These are phyloP conservation scores for Chrysoporthe deuterocubensis DNA, from an alignment of 2,329 filamentous ascomycete genomes.

Conservation along the genomic window DNA sequence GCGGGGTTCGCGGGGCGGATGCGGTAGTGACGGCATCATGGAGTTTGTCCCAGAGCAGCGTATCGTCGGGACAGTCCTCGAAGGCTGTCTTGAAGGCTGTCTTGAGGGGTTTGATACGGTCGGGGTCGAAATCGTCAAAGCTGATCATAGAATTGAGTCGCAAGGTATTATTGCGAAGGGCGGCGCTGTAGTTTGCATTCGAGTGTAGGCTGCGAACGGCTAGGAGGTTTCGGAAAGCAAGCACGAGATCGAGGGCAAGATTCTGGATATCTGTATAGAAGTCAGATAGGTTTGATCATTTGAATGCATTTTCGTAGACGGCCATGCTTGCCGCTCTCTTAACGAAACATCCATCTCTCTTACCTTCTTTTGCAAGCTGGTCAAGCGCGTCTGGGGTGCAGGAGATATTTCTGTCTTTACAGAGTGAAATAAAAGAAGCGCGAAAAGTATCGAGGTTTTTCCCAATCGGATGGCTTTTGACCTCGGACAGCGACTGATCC, in stretches of 20 bases:
- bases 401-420: not conserved
- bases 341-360: not conserved
- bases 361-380: not conserved
- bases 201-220: not conserved
- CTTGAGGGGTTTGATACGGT: not conserved
- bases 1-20: slow-evolving; percentile 33
- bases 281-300: not conserved
- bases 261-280: not conserved
- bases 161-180: slow-evolving; percentile 42
- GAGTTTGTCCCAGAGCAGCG: not conserved
- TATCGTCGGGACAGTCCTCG: not conserved
- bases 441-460: not conserved
- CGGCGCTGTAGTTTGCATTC: slow-evolving; percentile 31
- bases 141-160: not conserved
- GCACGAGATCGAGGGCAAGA: not conserved
- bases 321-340: not conserved
- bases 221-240: not conserved
- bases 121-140: not conserved
- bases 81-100: not conserved
- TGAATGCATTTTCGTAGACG: too few relatives aligned
- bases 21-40: not conserved
- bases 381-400: not conserved
- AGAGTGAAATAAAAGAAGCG: not conserved
- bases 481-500: slow-evolving; percentile 37
- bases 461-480: not conserved